These are phyloP conservation scores for Handroanthus guayacan DNA, from an alignment of 257 asterid genomes.

Conservation along the genomic window DNA sequence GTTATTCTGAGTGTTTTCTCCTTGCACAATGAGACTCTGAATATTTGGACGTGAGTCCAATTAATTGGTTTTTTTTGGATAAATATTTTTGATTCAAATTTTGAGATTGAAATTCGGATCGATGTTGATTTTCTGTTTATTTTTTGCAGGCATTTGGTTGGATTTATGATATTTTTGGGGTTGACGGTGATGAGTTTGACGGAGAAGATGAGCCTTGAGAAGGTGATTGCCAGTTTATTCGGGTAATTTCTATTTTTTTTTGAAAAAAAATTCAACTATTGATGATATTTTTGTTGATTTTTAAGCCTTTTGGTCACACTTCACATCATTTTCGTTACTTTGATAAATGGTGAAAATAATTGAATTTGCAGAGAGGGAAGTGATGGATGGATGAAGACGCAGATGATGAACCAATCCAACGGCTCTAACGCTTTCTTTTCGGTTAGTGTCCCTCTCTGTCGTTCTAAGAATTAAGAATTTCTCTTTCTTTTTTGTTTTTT, in stretches of 20 bases:
- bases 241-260: conserved; percentile 39
- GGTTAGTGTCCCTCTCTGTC: conserved; percentile 46
- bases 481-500: no score
- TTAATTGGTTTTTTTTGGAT: not conserved
- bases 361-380: conserved; percentile 46
- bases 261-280: not conserved
- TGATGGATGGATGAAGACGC: conserved; percentile 54
- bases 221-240: conserved; percentile 46
- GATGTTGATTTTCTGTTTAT: conserved; percentile 4
- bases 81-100: not conserved
- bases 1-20: conserved; percentile 80
- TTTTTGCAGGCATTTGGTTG: conserved; percentile 77
- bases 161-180: conserved; percentile 72
- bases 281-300: conserved; percentile 4
- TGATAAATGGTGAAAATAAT: conserved; percentile 14
- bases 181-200: conserved; percentile 71
- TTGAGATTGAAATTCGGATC: not conserved
- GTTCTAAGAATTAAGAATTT: not conserved
- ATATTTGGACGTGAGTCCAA: conserved; percentile 85
- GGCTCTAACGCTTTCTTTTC: conserved; percentile 57
- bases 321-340: conserved; percentile 10
- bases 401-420: conserved; percentile 51
- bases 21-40: conserved; percentile 88
- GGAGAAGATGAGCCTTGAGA: conserved; percentile 61
- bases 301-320: conserved; percentile 12